phyloP scores from a whole-genome alignment of 495 filamentous ascomycete species.

The Aspergillus mulundensis region DNA sequence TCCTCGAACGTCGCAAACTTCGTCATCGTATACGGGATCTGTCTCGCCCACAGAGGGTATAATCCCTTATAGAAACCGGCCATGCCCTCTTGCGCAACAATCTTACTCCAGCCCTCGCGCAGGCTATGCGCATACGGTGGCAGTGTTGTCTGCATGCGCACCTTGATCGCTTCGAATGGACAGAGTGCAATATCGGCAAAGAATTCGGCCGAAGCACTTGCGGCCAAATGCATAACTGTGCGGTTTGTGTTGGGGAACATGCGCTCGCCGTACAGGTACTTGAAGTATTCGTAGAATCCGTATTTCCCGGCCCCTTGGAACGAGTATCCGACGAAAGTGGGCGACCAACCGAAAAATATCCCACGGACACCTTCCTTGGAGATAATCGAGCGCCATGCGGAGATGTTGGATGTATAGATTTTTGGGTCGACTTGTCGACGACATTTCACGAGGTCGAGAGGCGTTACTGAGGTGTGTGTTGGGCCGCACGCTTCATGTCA shows the following conservation, averaged over 20 bases:
- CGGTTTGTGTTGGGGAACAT: conserved; percentile 59
- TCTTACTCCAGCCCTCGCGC: conserved; percentile 59
- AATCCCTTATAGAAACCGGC: conserved; percentile 64
- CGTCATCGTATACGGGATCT: conserved; percentile 74
- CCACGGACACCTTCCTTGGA: conserved; percentile 61
- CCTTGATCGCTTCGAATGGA: conserved; percentile 68
- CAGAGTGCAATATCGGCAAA: conserved; percentile 65
- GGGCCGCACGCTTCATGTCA: conserved; percentile 51
- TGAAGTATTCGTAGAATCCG: conserved; percentile 73
- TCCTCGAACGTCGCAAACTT: conserved; percentile 74
- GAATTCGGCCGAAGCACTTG: conserved; percentile 64
- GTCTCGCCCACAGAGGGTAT: conserved; percentile 65
- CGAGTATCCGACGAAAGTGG: conserved; percentile 66
- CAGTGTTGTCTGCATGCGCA: conserved; percentile 67
- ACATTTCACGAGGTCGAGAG: conserved; percentile 64
- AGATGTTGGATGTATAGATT: conserved; percentile 64
- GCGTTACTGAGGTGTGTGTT: conserved; percentile 58
- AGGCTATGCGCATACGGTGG: conserved; percentile 60
- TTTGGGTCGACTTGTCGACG: conserved; percentile 69
- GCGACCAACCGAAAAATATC: conserved; percentile 69
- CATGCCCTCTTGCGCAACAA: conserved; percentile 56
- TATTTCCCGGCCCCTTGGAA: conserved; percentile 77
- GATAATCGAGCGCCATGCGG: conserved; percentile 64
- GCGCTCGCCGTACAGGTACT: conserved; percentile 63
- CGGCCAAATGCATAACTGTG: conserved; percentile 61